phyloP scores from a whole-genome alignment of 2,329 filamentous ascomycete genomes.

The Moelleriella libera region DNA sequence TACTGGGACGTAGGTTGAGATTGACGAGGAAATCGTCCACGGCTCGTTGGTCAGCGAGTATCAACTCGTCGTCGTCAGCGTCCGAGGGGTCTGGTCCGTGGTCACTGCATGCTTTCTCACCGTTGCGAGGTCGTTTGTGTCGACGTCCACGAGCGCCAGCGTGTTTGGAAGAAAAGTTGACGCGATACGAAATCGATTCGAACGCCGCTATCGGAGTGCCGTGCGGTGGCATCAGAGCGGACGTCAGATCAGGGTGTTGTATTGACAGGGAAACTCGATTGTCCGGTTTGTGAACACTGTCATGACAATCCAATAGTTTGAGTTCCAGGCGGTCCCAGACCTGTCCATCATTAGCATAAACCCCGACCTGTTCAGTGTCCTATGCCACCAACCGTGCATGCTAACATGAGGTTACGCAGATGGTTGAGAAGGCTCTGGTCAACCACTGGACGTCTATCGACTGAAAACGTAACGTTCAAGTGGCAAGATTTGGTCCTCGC shows the following conservation, averaged over 20 bases:
- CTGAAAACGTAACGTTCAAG: constrained; percentile 12
- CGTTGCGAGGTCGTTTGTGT: not conserved
- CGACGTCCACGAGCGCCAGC: not conserved
- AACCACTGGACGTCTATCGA: constrained; percentile 7
- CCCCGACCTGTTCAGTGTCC: not conserved
- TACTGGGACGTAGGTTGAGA: constrained; percentile 6
- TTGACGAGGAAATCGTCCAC: constrained; percentile 14
- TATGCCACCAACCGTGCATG: constrained; percentile 12
- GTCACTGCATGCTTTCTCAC: not conserved
- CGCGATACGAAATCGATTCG: constrained; percentile 10
- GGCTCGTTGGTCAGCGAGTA: constrained; percentile 11
- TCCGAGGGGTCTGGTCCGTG: not conserved
- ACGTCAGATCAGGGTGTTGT: constrained; percentile 20
- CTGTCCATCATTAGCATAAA: not conserved
- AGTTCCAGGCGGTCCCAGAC: constrained; percentile 17
- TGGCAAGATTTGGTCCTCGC: constrained; percentile 14
- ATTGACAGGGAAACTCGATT: constrained; percentile 17
- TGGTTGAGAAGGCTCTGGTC: constrained; percentile 4
- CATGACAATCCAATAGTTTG: constrained; percentile 10
- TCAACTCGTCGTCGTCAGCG: constrained; percentile 7
- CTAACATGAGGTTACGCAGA: constrained; percentile 9
- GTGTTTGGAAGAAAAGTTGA: constrained; percentile 9
- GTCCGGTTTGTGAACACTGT: constrained; percentile 2
- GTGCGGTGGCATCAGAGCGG: constrained; percentile 14
- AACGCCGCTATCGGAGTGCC: constrained; percentile 13